Percentiles rank a stretch among this genome's conserved stretches.
phyloP scores from a whole-genome alignment of 2,329 filamentous ascomycete species.

The Colletotrichum sp. region DNA sequence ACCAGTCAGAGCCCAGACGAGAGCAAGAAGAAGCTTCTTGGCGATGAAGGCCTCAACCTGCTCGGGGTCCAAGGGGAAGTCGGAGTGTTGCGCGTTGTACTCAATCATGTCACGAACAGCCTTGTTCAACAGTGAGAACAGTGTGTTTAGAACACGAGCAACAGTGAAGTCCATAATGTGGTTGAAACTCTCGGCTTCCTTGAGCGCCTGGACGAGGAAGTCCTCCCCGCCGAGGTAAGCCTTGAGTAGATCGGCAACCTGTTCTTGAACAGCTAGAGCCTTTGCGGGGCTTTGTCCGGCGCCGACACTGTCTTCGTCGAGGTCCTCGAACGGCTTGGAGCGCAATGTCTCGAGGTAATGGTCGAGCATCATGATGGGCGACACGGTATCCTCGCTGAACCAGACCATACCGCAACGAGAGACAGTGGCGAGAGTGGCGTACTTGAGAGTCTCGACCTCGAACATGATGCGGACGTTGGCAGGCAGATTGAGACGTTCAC shows the following conservation, averaged over 20 bases:
- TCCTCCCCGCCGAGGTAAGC: conserved; percentile 78
- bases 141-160: conserved; percentile 85
- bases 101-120: conserved; percentile 90
- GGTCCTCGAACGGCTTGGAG: conserved; percentile 86
- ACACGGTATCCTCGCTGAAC: conserved; percentile 99
- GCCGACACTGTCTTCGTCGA: conserved; percentile 88
- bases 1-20: conserved; percentile 95
- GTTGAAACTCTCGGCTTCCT: conserved; percentile 76
- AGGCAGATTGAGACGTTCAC: conserved; percentile 94
- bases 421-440: conserved; percentile 97
- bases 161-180: conserved; percentile 99
- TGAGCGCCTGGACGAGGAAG: conserved; percentile 79
- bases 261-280: conserved; percentile 77
- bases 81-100: conserved; percentile 92
- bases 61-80: conserved; percentile 90
- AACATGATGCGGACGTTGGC: conserved; percentile 99
- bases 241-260: conserved; percentile 80
- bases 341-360: conserved; percentile 89
- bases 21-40: conserved; percentile 90
- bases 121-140: conserved; percentile 97
- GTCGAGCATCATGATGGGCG: conserved; percentile 86
- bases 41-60: conserved; percentile 88
- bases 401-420: conserved; percentile 99
- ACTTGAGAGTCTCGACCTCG: conserved; percentile 96
- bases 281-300: conserved; percentile 79